Evolutionary conservation across 2,329 filamentous ascomycete species (phyloP), one percentile per base, ranked within the genome.

Genomic region (Paraphaeosphaeria minitans): DNA sequence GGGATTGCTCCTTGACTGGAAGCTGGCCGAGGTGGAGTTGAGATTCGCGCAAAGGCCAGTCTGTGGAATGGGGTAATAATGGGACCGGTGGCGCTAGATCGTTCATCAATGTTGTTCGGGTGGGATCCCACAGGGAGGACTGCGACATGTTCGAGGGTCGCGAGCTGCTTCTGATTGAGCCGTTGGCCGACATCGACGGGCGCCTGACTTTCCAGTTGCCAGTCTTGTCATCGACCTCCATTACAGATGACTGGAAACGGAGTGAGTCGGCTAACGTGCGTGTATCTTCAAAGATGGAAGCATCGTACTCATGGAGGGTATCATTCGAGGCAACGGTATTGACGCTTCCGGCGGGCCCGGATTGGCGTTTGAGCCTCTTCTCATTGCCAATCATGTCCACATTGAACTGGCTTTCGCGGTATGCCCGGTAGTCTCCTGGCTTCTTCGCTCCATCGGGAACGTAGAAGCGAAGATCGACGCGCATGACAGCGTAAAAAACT

Each of bases 391-490:
- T 53, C 19, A 67, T 54, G 16, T 63, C 62, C 31, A 75, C 49
- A 24, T 66, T 62, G 55, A 66, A 62, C 8, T 59, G 64, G 43
- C 66, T 69, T 29, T 63, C 61, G 21, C 59, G 62, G 19, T 48
- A 53, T 31, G 41, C 53, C 14, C 63, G 59, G 56, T 75, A 75
- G 31, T 70, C 71, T 22, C 74, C 74, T 19, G 67, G 64, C 1
- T 79, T 82, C 43, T 82, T 83, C 69, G 87, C 86, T 49, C 89
- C 89, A 69, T 95, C 80, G 0, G 91, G 90, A 31, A 96, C 79
- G 70, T 89, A 84, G 80, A 96, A 96, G 41, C 90, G 85, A 59
- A 84, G 82, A 72, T 96, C 93, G 61, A 96, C 87, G 39, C 92
- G 84, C 12, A 82, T 77, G 14, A 90, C 65, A 0, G 88, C 83